Base-by-base conservation (phyloP, 2,329 filamentous ascomycete genomes). In the Paramyrothecium roridum region DNA sequence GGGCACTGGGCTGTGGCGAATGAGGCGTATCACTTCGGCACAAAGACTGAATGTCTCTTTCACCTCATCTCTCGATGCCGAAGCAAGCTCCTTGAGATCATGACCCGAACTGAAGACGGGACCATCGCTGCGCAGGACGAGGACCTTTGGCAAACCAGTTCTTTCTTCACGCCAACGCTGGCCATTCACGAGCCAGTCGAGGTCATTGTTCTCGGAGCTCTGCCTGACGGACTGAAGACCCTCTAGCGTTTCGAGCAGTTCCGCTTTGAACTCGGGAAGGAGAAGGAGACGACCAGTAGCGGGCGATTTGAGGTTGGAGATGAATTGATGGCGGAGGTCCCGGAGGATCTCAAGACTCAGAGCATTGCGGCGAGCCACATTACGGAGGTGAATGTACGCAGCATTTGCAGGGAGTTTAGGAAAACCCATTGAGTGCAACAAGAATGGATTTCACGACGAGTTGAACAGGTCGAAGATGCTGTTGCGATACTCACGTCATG, bases 71-170 rank as follows among this genome's bases (percentile, higher is more conserved):
- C 52, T 52, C 0, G 40, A 47, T 8, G 65, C 46, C 2, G 52
- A 17, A 0, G 48, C 26, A 3, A 66, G 54, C 2, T 65, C 62
- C 3, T 65, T 65, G 3, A 65, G 47, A 21, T 65, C 63, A 40
- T 65, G 63, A 0, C 63, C 63, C 0, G 63, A 65, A 1, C 61
- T 65, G 16, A 65, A 65, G 0, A 65, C 63, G 0, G 61, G 61
- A 0, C 62, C 62, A 3, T 65, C 63, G 19, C 63, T 65, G 0
- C 63, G 57, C 7, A 65, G 46, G 2, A 65, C 63, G 0, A 65
- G 19, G 1, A 65, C 55, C 46, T 65, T 52, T 1, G 63, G 63
- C 3, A 64, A 12, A 0, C 59, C 61, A 2, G 22, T 55, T 1
- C 63, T 58, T n/a, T 63, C 61, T 21, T 34, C 57, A 23, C 33